Evolutionary conservation across 768 basidiomycete genomes (phyloP), one percentile per base, ranked within the genome.

Genomic region (Hygrocybe punicea): DNA sequence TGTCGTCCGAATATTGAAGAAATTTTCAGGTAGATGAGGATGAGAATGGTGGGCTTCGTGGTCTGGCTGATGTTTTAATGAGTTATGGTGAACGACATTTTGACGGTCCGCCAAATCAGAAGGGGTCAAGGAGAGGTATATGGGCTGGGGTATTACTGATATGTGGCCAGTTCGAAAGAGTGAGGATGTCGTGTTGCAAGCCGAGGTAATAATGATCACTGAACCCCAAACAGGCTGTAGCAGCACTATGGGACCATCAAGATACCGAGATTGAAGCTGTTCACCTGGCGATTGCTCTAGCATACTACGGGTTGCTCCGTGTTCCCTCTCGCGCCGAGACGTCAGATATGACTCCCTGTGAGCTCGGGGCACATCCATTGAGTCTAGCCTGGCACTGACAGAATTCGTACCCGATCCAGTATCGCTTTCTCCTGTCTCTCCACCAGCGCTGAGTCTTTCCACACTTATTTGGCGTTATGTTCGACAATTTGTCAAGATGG

Each of bases 151-250:
- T 98, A 1, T 72, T 98, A 59, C 80, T 97, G 19, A 86, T 94
- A 76, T 92, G 90, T 63, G 97, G 93, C 13, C 89, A 97, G 67
- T 99, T 98, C 63, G 97, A 99, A 72, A 76, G 89, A 71, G 94
- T 92, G 59, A 57, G 84, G 73, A 24, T 17, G 2, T 1, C 8
- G 8, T 19, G 23, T 55, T 45, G 39, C 14, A 34, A 37, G 25
- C n/a, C n/a, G n/a, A n/a, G n/a, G n/a, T n/a, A n/a, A n/a, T n/a
- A n/a, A 29, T 29, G 29, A 4, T 29, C 8, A 23, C 1, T 8
- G 16, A 29, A 23, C 37, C 50, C 6, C 17, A 40, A 25, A 2
- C 55, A 96, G 94, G 92, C 96, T 46, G 86, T 97, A 11, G 90
- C 93, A 11, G 87, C 93, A 29, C 73, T 98, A 8, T 91, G 93